These are phyloP conservation scores for Nitzschia sp. DNA, from an alignment of 108 stramenopile species.

Conservation along the genomic window DNA sequence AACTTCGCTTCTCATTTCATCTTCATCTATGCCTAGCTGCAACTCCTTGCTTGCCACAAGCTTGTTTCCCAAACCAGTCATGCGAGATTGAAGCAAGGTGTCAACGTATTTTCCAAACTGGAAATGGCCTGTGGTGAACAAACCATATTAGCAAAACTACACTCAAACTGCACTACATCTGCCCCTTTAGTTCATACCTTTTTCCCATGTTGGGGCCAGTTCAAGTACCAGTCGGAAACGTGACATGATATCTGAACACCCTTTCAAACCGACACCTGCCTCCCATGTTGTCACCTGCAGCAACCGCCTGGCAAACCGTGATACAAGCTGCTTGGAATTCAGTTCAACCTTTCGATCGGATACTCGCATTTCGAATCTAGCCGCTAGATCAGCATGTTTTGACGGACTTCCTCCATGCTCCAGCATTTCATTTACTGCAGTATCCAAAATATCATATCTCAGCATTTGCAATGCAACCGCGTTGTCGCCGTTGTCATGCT, in stretches of 20 bases:
- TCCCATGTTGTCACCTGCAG: conserved; percentile 81
- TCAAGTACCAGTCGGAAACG: conserved; percentile 63
- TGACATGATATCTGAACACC: conserved; percentile 60
- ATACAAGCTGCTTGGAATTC: conserved; percentile 13
- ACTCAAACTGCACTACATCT: background rate
- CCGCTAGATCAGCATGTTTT: conserved; percentile 4
- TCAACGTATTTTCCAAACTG: conserved; percentile 78
- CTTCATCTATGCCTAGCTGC: conserved; percentile 39
- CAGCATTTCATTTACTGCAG: conserved; percentile 25
- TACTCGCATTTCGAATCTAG: conserved; percentile 14
- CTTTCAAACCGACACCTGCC: conserved; percentile 68
- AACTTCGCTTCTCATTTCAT: conserved; percentile 37
- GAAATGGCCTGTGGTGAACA: conserved; percentile 59
- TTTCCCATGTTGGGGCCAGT: conserved; percentile 77
- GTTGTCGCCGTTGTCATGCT: conserved; percentile 60
- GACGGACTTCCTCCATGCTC: conserved; percentile 7
- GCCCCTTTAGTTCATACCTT: conserved; percentile 47
- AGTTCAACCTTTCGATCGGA: background rate
- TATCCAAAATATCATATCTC: conserved; percentile 44
- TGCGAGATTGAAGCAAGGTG: conserved; percentile 52
- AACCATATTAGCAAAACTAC: background rate
- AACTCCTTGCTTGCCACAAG: conserved; percentile 17
- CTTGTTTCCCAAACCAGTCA: conserved; percentile 37
- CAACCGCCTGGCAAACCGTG: conserved; percentile 50
- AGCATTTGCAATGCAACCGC: conserved; percentile 66